Evolutionary conservation across 495 filamentous ascomycete species (phyloP), one percentile per base, ranked within the genome.

Genomic region (Penicillium turbatum): DNA sequence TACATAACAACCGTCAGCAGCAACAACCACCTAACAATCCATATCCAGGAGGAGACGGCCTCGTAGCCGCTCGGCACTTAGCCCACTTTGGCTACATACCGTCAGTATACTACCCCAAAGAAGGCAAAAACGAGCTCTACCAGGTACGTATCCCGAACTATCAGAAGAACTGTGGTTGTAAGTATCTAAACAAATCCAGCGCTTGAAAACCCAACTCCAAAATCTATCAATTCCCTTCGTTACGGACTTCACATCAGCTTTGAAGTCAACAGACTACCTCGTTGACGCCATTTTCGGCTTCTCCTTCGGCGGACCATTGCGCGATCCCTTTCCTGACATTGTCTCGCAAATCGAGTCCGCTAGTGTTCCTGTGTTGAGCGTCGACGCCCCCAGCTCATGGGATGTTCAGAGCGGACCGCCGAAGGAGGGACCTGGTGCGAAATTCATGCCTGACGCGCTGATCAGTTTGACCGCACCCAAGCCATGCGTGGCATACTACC

Each of bases 241-340:
- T 11, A 77, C 85, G 15, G 90, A 96, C 73, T 95, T 96, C 59
- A 64, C 72, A 16, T 38, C 69, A 2, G 85, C 88, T 9, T 65
- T 96, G 5, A 70, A 78, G 54, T 74, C 82, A 40, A 77, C 86
- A 17, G 81, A 95, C 64, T 86, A 96, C 60, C 76, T 98, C 43
- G 76, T 98, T 52, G 93, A 98, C 70, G 90, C 95, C 36, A 89
- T 98, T 63, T 98, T 98, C 64, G 93, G 91, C 36, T 98, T 97
- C 78, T 91, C 87, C 60, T 97, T 97, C 73, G 84, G 85, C n/a
- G 92, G 90, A 10, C 83, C 90, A 44, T 83, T 98, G 31, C 86
- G 93, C 6, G 91, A 95, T 55, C 93, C 93, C 0, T 97, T 97
- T 63, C 83, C 84, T 0, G 72, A 79, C 2, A 85, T 96, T 17